Conservation (phyloP, 2,329 filamentous ascomycete species). For the Colletotrichum sp. region DNA sequence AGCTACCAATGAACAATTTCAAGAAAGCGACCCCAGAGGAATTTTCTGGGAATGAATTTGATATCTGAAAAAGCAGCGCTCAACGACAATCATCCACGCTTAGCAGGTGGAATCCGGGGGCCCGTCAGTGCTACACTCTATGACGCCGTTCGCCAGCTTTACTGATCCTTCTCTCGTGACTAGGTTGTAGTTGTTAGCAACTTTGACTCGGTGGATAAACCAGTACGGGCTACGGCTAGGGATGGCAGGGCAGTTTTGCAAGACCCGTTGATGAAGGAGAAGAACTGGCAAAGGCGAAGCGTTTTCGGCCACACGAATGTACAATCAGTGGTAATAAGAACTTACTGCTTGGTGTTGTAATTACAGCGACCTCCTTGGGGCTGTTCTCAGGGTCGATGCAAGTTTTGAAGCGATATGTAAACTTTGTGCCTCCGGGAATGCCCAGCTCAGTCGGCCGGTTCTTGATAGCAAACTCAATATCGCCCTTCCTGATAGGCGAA, state of each 20-base stretch:
- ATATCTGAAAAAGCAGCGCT: background rate
- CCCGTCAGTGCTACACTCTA: background rate
- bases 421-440: background rate
- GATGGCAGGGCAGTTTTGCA: background rate
- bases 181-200: background rate
- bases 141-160: background rate
- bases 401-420: background rate
- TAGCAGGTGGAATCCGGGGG: background rate
- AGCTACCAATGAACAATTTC: background rate
- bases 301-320: background rate
- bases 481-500: background rate
- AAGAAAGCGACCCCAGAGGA: background rate
- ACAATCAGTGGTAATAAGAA: background rate
- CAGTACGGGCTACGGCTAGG: rapidly evolving
- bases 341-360: background rate
- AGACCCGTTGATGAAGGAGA: background rate
- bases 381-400: background rate
- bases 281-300: background rate
- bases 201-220: rapidly evolving
- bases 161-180: background rate
- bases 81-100: background rate
- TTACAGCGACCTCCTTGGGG: background rate
- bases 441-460: background rate
- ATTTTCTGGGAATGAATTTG: background rate
- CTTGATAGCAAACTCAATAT: background rate